Base-by-base conservation (phyloP, 2,329 filamentous ascomycete genomes). In the Lecanosticta acicola region DNA sequence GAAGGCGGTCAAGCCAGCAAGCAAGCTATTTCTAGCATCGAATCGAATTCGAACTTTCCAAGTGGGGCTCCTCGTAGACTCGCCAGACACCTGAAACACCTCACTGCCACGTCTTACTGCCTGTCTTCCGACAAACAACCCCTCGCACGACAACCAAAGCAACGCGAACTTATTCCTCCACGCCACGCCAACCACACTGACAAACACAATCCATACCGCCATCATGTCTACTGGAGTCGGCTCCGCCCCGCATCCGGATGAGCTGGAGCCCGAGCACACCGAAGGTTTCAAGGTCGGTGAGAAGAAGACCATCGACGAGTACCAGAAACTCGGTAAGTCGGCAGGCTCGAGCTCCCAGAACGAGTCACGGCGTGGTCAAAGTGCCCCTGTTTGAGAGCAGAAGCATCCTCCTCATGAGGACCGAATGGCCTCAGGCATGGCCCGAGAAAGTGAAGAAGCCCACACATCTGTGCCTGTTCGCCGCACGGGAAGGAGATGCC, bases 281-380 rank as follows among this genome's bases (percentile, higher is more conserved):
- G 84, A 90, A 73, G 91, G 91, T 67, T 97, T 96, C 84, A 96
- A 94, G 81, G 85, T 96, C 66, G 90, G 88, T 59, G 88, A 96
- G 80, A 96, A 96, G 84, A 95, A 97, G 80, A 94, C 87, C 60
- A 78, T 98, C 65, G 87, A 91, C 55, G 87, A 96, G 71, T 96
- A 96, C 73, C 79, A 91, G 66, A 78, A 95, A 69, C 85, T 98
- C 72, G 93, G 64, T 66, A 50, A 48, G 57, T 36, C 24, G 11
- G 24, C 24, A 29, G 5, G 7, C 24, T 5, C 24, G 24, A 29
- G 24, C 24, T 29, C 24, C n/a, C n/a, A n/a, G 24, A 29, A 11
- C 24, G 24, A 29, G 24, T 29, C 24, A 29, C 24, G 7, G 11
- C 7, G 11, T 7, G 24, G 11, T 29, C 24, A 29, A 29, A 29